Conservation (phyloP, 352 stramenopile species). For the Globisporangium megalacanthum region DNA sequence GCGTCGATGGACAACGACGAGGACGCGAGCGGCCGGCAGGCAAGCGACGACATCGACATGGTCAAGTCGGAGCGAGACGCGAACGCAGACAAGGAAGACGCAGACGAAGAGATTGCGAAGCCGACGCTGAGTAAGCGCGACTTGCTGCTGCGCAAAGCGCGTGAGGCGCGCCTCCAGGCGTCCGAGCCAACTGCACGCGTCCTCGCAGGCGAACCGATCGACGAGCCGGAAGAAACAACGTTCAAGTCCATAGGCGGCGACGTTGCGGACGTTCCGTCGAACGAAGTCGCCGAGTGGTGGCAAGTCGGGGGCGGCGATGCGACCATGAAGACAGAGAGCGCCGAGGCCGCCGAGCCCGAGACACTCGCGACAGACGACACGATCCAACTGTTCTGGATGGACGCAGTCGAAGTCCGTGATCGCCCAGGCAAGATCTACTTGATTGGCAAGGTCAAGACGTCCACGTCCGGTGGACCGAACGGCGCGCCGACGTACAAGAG, state of each 20-base stretch:
- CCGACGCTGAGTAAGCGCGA: slow-evolving; percentile 67
- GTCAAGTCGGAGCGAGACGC: slow-evolving; percentile 17
- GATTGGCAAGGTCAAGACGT: slow-evolving; percentile 93
- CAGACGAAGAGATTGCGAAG: slow-evolving; percentile 12
- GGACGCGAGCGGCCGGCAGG: neutral
- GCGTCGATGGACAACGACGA: slow-evolving; percentile 19
- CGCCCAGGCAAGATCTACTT: slow-evolving; percentile 94
- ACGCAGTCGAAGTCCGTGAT: slow-evolving; percentile 94
- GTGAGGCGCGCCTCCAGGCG: slow-evolving; percentile 49
- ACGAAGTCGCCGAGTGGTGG: slow-evolving; percentile 87
- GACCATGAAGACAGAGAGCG: slow-evolving; percentile 18
- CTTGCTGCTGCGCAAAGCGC: slow-evolving; percentile 63
- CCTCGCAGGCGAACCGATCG: slow-evolving; percentile 30
- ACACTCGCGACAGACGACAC: slow-evolving; percentile 39
- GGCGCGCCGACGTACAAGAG: slow-evolving; percentile 81
- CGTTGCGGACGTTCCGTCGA: slow-evolving; percentile 62
- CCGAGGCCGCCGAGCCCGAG: slow-evolving; percentile 25
- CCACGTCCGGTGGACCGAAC: slow-evolving; percentile 19
- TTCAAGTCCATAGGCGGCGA: neutral
- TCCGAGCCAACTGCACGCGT: slow-evolving; percentile 53
- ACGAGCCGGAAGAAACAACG: slow-evolving; percentile 18
- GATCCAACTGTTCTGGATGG: slow-evolving; percentile 97
- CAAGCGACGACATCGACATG: slow-evolving; percentile 1
- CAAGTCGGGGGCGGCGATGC: slow-evolving; percentile 30
- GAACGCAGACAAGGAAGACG: neutral